Conservation (phyloP, 2,329 filamentous ascomycete species). For the Alternaria infectoria region DNA sequence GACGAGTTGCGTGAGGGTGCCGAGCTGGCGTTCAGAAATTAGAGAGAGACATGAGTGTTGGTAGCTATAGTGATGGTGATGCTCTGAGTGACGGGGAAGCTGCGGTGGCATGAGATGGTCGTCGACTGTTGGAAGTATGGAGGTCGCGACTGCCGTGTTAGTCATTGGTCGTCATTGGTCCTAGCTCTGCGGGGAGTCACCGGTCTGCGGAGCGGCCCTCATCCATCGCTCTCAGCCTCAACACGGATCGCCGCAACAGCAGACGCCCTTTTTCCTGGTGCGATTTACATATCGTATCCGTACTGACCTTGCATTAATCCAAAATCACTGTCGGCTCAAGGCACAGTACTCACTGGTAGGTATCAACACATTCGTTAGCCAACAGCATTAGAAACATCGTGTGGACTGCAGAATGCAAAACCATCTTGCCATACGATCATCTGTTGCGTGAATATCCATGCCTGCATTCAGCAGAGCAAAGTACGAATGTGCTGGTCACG, state of each 20-base stretch:
- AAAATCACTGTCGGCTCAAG: not conserved
- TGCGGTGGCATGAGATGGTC: conserved; percentile 2
- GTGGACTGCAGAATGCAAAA: not conserved
- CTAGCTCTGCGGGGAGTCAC: conserved; percentile 19
- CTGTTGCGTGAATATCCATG: not conserved
- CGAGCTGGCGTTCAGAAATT: conserved; percentile 29
- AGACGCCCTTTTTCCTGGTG: conserved; percentile 7
- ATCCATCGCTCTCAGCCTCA: conserved; percentile 4
- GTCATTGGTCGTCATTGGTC: conserved; percentile 14
- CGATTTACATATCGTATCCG: not conserved
- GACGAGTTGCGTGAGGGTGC: conserved; percentile 30
- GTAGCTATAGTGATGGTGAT: not conserved
- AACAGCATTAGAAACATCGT: not conserved
- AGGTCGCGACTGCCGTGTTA: conserved; percentile 11
- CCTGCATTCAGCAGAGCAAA: not conserved
- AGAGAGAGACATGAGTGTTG: conserved; percentile 17
- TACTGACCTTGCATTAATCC: not conserved
- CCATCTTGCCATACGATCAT: not conserved
- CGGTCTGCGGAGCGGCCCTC: conserved; percentile 4
- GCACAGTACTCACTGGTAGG: not conserved
- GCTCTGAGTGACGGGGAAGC: not conserved
- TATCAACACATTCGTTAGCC: not conserved
- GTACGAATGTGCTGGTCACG: not conserved
- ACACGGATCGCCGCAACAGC: not conserved
- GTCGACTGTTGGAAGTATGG: conserved; percentile 4